Conservation (phyloP, 208 protist species). For the Angomonas desouzai region DNA sequence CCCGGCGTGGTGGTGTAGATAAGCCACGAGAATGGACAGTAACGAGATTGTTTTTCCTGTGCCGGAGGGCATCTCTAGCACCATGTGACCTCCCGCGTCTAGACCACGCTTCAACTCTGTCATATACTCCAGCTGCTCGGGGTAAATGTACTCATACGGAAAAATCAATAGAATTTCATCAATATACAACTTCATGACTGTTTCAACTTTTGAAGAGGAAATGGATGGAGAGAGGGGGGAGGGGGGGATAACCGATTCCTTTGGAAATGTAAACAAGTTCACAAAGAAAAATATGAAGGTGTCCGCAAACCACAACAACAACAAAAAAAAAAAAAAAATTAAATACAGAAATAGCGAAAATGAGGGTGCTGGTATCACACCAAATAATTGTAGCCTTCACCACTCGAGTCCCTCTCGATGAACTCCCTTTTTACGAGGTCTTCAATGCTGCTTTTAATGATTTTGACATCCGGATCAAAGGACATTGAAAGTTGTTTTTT, state of each 20-base stretch:
- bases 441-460: slow-evolving; percentile 86
- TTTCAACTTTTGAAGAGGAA: not conserved
- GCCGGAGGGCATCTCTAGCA: slow-evolving; percentile 99
- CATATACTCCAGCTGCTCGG: slow-evolving; percentile 99
- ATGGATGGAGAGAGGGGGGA: not conserved
- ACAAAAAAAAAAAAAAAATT: slow-evolving; percentile 9
- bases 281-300: not conserved
- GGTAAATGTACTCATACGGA: slow-evolving; percentile 98
- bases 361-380: slow-evolving; percentile 33
- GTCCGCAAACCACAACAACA: not conserved
- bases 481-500: slow-evolving; percentile 50
- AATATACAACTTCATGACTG: slow-evolving; percentile 93
- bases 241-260: slow-evolving; percentile 10
- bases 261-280: too few relatives aligned
- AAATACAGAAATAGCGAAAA: slow-evolving; percentile 8
- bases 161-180: slow-evolving; percentile 97
- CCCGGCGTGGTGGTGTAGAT: slow-evolving; percentile 89
- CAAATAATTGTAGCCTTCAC: slow-evolving; percentile 65
- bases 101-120: slow-evolving; percentile 94
- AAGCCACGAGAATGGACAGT: slow-evolving; percentile 95
- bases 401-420: slow-evolving; percentile 64
- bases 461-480: slow-evolving; percentile 64
- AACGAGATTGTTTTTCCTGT: slow-evolving; percentile 99
- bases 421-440: slow-evolving; percentile 79
- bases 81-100: slow-evolving; percentile 92